Evolutionary conservation across 208 protist species (phyloP).

Genomic region (Trypanosoma caninum): DNA sequence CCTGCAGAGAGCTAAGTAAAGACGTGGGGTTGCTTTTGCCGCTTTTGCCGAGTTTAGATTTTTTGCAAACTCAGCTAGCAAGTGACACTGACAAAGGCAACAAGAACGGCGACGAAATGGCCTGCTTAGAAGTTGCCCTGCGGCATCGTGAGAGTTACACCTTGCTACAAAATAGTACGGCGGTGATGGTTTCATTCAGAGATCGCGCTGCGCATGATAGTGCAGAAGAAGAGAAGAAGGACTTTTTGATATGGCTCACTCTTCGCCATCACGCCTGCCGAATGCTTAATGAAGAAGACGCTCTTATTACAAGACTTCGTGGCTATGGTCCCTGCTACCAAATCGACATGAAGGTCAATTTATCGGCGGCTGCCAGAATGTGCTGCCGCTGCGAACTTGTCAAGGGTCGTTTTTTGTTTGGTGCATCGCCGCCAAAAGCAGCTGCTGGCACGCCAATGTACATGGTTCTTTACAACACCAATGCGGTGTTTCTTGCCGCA

Average conservation of each 20-base stretch:
- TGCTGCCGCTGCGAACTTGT: slow-evolving; percentile 42
- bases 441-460: slow-evolving; percentile 40
- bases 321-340: slow-evolving; percentile 6
- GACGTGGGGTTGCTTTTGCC: slow-evolving; percentile 15
- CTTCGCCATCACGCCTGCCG: slow-evolving; percentile 1
- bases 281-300: background rate
- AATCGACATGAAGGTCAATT: background rate
- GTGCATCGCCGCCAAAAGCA: slow-evolving; percentile 6
- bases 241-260: slow-evolving; percentile 18
- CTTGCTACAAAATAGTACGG: slow-evolving; percentile 3
- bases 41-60: slow-evolving; percentile 16
- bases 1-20: background rate
- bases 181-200: background rate
- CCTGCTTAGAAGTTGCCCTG: background rate
- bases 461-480: slow-evolving; percentile 21
- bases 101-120: background rate
- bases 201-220: slow-evolving; percentile 14
- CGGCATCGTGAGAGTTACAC: background rate
- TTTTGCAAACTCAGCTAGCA: background rate
- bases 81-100: no score
- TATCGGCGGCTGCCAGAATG: background rate
- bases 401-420: slow-evolving; percentile 25
- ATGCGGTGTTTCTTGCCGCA: slow-evolving; percentile 19
- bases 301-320: background rate
- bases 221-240: slow-evolving; percentile 9